Evolutionary conservation across 2,329 filamentous ascomycete genomes (phyloP).

Genomic region (Dendryphion nanum): DNA sequence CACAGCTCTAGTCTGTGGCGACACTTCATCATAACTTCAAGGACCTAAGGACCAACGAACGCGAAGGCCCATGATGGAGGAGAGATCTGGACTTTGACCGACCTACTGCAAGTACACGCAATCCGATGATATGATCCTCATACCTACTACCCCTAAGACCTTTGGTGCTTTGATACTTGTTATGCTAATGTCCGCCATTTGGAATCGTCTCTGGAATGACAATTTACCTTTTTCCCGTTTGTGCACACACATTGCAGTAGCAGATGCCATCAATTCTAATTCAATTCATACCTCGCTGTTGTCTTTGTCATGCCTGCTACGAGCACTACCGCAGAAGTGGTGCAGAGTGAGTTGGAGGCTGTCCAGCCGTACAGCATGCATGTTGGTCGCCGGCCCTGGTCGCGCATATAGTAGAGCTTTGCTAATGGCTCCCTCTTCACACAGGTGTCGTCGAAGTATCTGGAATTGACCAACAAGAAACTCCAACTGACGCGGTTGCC

Average conservation of each 20-base stretch:
- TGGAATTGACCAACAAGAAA: constrained; percentile 66
- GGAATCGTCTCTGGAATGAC: constrained; percentile 8
- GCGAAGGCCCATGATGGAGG: neutral
- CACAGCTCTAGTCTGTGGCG: neutral
- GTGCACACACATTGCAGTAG: neutral
- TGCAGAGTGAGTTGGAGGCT: constrained; percentile 4
- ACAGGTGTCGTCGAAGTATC: constrained; percentile 65
- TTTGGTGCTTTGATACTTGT: constrained; percentile 1
- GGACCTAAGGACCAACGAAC: constrained; percentile 5
- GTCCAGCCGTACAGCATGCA: constrained; percentile 35
- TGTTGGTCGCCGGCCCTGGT: constrained; percentile 13
- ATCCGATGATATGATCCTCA: constrained; percentile 5
- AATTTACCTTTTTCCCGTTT: neutral
- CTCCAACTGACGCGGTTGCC: constrained; percentile 65
- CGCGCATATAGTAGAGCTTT: neutral
- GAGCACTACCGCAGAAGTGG: neutral
- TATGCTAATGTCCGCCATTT: constrained; percentile 10
- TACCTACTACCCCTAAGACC: neutral
- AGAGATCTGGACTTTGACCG: constrained; percentile 3
- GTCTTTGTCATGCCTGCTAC: constrained; percentile 2
- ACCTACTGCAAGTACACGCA: constrained; percentile 9
- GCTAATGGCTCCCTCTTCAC: neutral
- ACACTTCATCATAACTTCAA: neutral
- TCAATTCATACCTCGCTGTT: too few species aligned
- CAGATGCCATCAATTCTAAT: neutral